Evolutionary conservation across 2,329 filamentous ascomycete species (phyloP).

Genomic region (Teratosphaeria epicoccoides): DNA sequence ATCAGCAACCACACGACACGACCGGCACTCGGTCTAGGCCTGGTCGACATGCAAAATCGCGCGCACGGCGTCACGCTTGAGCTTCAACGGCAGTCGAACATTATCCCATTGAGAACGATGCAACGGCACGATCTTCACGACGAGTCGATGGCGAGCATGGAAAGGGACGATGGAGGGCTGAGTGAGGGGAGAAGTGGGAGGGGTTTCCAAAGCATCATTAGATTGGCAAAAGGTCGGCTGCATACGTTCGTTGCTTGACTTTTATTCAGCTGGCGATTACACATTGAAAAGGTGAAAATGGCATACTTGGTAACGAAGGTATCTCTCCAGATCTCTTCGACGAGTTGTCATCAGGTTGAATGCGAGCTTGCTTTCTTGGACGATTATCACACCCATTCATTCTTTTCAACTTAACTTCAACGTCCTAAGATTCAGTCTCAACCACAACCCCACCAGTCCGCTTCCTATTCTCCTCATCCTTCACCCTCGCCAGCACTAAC

Average conservation of each 20-base stretch:
- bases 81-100: background rate
- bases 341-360: background rate
- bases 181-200: background rate
- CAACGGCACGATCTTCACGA: background rate
- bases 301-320: background rate
- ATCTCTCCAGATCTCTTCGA: background rate
- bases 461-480: conserved; percentile 5
- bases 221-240: background rate
- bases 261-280: background rate
- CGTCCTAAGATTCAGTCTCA: background rate
- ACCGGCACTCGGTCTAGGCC: background rate
- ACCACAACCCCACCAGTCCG: conserved; percentile 7
- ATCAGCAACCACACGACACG: background rate
- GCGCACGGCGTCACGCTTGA: background rate
- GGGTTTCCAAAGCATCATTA: background rate
- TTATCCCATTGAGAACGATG: background rate
- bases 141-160: background rate
- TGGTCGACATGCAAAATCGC: background rate
- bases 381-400: too few relatives aligned
- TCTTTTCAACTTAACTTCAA: background rate
- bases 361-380: background rate
- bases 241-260: conserved; percentile 2
- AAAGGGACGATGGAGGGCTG: background rate
- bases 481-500: conserved; percentile 41
- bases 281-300: background rate